Evolutionary conservation across 306 rosid genomes (phyloP).

Genomic region (Cucurbita argyrosperma): DNA sequence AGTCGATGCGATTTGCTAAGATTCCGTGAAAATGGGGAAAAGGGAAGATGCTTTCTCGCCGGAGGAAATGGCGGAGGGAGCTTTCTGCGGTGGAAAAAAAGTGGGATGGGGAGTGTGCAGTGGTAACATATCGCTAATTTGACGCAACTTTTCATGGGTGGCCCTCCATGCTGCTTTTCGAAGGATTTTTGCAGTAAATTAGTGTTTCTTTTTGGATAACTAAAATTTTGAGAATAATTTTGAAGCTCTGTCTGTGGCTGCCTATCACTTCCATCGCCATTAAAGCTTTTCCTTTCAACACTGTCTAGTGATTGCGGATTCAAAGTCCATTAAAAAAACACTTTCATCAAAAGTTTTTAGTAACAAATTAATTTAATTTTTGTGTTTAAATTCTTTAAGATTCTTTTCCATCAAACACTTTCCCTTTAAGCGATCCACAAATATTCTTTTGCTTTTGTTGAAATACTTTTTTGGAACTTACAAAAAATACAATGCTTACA

Average conservation of each 20-base stretch:
- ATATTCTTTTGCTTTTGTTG: too few relatives aligned
- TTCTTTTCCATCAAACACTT: background rate
- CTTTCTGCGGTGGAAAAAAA: background rate
- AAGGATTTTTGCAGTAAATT: background rate
- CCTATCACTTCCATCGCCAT: background rate
- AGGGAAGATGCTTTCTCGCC: background rate
- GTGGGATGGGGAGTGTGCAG: background rate
- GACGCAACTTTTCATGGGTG: background rate
- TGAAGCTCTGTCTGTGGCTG: background rate
- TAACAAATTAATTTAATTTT: too few relatives aligned
- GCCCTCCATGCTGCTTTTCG: constrained; percentile 1
- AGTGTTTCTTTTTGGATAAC: background rate
- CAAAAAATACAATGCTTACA: too few relatives aligned
- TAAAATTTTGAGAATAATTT: background rate
- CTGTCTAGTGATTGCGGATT: too few relatives aligned
- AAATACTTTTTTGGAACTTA: too few relatives aligned
- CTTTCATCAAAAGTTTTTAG: background rate
- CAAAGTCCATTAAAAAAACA: background rate
- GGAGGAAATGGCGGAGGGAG: constrained; percentile 3
- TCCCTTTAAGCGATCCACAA: too few relatives aligned
- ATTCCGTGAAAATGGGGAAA: background rate
- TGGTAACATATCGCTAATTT: constrained; percentile 1
- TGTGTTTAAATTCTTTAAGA: background rate
- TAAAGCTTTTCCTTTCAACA: background rate
- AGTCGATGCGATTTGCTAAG: background rate